Evolutionary conservation across 257 asterid species (phyloP), one percentile per base, ranked within the genome.

Genomic region (Solanum chmielewskii): DNA sequence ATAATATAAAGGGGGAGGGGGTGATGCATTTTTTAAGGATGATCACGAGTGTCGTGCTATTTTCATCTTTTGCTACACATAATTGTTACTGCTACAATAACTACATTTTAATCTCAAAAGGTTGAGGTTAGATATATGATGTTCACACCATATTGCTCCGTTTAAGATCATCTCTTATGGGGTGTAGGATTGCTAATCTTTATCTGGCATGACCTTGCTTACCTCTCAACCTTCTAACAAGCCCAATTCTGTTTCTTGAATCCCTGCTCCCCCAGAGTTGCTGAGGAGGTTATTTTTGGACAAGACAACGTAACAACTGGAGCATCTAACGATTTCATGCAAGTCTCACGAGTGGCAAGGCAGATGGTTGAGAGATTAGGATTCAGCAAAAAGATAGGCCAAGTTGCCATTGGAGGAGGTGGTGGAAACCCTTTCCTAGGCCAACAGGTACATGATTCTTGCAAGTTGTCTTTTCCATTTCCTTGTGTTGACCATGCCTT

Each of bases 331-430:
- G 99, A 97, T 90, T 95, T 95, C 93, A 95, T 95, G 99, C 99
- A 97, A 93, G 99, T 97, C 15, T 97, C 99, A 5, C 89, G 99
- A 90, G 99, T 97, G 13, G 98, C 99, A 23, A 91, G 99, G 78
- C 99, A 97, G 90, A 97, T 97, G 99, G 99, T 96, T 5, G 99
- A 96, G 94, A 94, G 98, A 85, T 96, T 96, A 49, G 99, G 99
- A 25, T 97, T 97, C 95, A 97, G 99, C 95, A 93, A 94, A 85
- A 95, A 95, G 93, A 97, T 97, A 3, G 99, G 99, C 56, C 99
- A 97, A 89, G 90, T 96, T 14, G 99, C 99, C 86, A 92, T 97
- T 11, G 99, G 99, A 6, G 99, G 98, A 35, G 90, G 91, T 13
- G 98, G 99, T 62, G 99, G 98, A 87, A 95, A 96, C 87, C 99